phyloP scores from a whole-genome alignment of 768 basidiomycete species.

The Lactarius psammicola region DNA sequence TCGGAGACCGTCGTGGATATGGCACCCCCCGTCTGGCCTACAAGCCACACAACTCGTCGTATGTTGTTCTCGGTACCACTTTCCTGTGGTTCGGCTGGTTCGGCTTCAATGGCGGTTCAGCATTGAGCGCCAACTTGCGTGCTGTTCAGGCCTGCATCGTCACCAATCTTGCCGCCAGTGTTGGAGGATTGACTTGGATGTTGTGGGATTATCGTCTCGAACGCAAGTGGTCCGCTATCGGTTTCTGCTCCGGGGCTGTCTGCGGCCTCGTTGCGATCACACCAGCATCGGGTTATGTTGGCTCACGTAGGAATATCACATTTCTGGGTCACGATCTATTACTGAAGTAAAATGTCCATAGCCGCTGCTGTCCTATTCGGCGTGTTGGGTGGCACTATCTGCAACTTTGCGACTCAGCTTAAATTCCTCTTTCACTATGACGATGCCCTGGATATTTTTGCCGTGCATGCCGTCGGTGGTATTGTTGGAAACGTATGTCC shows the following conservation, averaged over 20 bases:
- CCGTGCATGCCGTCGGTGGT: slow-evolving; percentile 77
- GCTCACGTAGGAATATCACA: slow-evolving; percentile 52
- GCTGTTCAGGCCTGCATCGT: slow-evolving; percentile 88
- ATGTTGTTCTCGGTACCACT: slow-evolving; percentile 90
- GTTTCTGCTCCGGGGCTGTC: slow-evolving; percentile 95
- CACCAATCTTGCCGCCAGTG: slow-evolving; percentile 87
- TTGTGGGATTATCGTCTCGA: slow-evolving; percentile 93
- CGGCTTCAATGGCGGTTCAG: slow-evolving; percentile 92
- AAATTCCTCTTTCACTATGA: slow-evolving; percentile 80
- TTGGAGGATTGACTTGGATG: slow-evolving; percentile 93
- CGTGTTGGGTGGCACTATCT: slow-evolving; percentile 74
- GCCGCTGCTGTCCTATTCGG: slow-evolving; percentile 86
- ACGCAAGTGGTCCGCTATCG: slow-evolving; percentile 89
- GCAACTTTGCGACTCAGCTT: slow-evolving; percentile 95
- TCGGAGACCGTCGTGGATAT: slow-evolving; percentile 89
- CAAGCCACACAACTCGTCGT: slow-evolving; percentile 91
- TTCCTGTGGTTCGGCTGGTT: slow-evolving; percentile 98
- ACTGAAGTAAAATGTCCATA: slow-evolving; percentile 31
- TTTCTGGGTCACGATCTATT: not conserved
- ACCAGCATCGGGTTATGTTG: slow-evolving; percentile 81
- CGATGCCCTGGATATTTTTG: slow-evolving; percentile 88
- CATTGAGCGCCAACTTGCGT: slow-evolving; percentile 83
- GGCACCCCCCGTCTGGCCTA: slow-evolving; percentile 89
- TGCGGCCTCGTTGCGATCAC: slow-evolving; percentile 88
- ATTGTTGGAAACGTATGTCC: slow-evolving; percentile 60